These are phyloP conservation scores for Lycium barbarum DNA, from an alignment of 257 asterid genomes.

Conservation along the genomic window DNA sequence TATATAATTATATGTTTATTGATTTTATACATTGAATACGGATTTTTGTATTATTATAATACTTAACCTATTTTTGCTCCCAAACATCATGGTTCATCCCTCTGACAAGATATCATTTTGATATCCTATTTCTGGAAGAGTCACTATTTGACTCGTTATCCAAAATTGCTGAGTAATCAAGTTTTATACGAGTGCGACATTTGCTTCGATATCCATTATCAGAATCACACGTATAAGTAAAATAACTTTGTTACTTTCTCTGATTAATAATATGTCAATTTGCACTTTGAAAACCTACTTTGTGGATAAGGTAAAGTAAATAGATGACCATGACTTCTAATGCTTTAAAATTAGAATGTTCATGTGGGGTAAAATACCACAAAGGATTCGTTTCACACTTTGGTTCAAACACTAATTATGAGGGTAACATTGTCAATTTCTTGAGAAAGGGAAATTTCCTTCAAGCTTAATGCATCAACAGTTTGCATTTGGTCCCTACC, in stretches of 20 bases:
- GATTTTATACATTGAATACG: background rate
- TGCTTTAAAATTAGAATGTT: background rate
- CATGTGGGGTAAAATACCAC: background rate
- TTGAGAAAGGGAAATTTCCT: too few relatives aligned
- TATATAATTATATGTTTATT: background rate
- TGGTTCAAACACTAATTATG: too few relatives aligned
- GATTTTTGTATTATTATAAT: background rate
- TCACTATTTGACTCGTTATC: background rate
- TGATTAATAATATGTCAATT: background rate
- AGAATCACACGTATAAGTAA: background rate
- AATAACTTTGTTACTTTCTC: background rate
- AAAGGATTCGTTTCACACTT: background rate
- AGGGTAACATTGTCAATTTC: too few relatives aligned
- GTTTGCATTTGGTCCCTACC: too few relatives aligned
- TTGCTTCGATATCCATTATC: background rate
- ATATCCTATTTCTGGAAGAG: too few relatives aligned
- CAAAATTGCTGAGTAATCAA: background rate
- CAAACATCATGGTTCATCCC: too few relatives aligned
- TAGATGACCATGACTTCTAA: background rate
- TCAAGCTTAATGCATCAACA: too few relatives aligned
- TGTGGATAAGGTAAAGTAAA: background rate
- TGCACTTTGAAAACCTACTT: background rate
- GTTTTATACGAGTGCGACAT: background rate
- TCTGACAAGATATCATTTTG: too few relatives aligned
- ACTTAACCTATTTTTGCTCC: too few relatives aligned